Percentiles rank a stretch among this genome's conserved stretches.
Evolutionary conservation across 805 yeast genomes (phyloP).

Genomic region (Pichia insulana): DNA sequence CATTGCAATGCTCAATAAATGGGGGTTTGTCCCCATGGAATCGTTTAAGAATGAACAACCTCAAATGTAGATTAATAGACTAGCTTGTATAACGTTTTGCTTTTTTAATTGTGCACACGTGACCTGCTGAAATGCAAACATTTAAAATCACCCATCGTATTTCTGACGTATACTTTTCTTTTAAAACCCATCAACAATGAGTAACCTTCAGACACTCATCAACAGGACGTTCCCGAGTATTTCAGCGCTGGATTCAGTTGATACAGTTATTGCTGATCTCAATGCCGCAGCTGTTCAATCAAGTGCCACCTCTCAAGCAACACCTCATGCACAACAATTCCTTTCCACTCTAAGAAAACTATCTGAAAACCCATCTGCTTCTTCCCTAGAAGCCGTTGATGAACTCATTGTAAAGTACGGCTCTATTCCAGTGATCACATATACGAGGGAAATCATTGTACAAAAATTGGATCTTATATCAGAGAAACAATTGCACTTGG

Average conservation of each 20-base stretch:
- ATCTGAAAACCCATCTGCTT: neutral
- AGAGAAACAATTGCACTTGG: neutral
- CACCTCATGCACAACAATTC: neutral
- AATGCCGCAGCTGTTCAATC: neutral
- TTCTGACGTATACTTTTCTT: too few relatives aligned
- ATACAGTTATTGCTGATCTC: neutral
- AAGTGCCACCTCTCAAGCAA: neutral
- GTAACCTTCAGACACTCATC: too few relatives aligned
- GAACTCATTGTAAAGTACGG: slow-evolving; percentile 7
- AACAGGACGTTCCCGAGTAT: neutral
- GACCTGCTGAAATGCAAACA: too few relatives aligned
- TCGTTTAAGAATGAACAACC: slow-evolving; percentile 9
- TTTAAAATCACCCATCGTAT: too few relatives aligned
- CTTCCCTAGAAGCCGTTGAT: slow-evolving; percentile 4
- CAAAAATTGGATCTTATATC: slow-evolving; percentile 7
- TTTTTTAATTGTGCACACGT: too few relatives aligned
- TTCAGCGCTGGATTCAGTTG: neutral
- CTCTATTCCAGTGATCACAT: slow-evolving; percentile 7
- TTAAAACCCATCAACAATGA: too few relatives aligned
- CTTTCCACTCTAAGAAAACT: neutral
- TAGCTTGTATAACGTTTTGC: too few relatives aligned
- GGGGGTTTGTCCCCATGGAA: slow-evolving; percentile 41
- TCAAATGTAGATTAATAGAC: neutral
- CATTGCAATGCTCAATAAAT: slow-evolving; percentile 51
- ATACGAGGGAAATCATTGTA: slow-evolving; percentile 7